Evolutionary conservation across 2,329 filamentous ascomycete species (phyloP).

Genomic region (Ceratocystiopsis sp.): DNA sequence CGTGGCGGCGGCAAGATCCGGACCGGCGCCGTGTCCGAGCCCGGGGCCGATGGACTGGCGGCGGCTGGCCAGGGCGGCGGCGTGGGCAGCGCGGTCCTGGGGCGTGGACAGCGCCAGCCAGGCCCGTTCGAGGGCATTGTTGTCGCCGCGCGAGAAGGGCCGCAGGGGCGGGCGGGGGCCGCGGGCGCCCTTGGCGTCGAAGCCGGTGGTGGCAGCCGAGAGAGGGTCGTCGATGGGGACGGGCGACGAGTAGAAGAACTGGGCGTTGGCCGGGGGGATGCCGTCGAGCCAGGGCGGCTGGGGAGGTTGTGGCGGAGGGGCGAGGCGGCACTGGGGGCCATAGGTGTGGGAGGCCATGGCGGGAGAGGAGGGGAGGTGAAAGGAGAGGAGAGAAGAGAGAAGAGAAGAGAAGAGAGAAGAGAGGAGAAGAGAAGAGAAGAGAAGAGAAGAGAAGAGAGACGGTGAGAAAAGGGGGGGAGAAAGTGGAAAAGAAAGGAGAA

Average conservation of each 20-base stretch:
- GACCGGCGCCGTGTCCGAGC: conserved; percentile 15
- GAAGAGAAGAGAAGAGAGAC: neutral
- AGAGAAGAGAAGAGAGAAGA: too few relatives aligned
- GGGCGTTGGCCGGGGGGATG: conserved; percentile 44
- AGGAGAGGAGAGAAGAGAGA: too few relatives aligned
- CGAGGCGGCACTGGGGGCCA: conserved; percentile 40
- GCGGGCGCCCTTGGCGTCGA: neutral
- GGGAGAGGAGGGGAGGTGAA: neutral
- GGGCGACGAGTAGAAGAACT: conserved; percentile 74
- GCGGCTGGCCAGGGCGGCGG: conserved; percentile 17
- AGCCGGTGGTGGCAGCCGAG: conserved; percentile 33
- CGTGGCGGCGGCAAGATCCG: too few relatives aligned
- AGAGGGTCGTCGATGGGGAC: conserved; percentile 79
- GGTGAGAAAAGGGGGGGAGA: too few relatives aligned
- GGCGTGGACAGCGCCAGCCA: conserved; percentile 47
- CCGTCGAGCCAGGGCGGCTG: conserved; percentile 22
- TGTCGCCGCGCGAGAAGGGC: conserved; percentile 66
- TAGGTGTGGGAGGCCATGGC: conserved; percentile 31
- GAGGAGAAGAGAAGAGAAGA: too few relatives aligned
- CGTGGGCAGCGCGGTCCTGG: conserved; percentile 30
- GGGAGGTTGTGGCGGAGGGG: conserved; percentile 25
- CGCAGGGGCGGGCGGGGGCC: conserved; percentile 43
- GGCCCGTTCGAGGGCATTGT: conserved; percentile 59
- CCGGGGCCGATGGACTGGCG: conserved; percentile 18
- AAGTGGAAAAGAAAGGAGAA: neutral